Evolutionary conservation across 176 grass and related monocot genomes (phyloP).

Genomic region (Triticum urartu): DNA sequence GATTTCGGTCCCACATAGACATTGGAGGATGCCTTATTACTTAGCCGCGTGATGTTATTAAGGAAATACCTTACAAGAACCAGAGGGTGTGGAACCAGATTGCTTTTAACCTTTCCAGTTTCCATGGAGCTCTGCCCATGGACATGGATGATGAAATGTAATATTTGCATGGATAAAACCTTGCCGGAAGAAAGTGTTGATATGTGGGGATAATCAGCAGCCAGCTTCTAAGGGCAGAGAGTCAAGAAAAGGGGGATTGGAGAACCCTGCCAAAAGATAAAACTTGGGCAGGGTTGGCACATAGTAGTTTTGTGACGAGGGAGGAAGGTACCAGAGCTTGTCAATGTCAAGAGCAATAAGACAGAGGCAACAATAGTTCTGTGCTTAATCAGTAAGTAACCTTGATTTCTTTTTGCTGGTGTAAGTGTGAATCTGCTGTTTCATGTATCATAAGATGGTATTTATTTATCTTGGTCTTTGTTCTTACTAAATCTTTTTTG

Average conservation of each 20-base stretch:
- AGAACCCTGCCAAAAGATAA: slow-evolving; percentile 22
- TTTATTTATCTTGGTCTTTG: slow-evolving; percentile 39
- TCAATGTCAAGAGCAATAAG: not conserved
- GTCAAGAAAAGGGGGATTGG: not conserved
- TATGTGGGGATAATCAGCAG: not conserved
- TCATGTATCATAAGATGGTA: slow-evolving; percentile 52
- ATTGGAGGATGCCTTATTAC: not conserved
- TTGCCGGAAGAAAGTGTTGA: not conserved
- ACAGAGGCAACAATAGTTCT: slow-evolving; percentile 23
- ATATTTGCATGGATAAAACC: slow-evolving; percentile 16
- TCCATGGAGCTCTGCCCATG: slow-evolving; percentile 27
- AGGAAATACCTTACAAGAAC: slow-evolving; percentile 16
- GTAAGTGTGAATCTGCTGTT: slow-evolving; percentile 38
- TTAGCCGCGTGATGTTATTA: slow-evolving; percentile 4
- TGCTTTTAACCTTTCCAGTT: not conserved
- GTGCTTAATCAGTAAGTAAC: slow-evolving; percentile 45
- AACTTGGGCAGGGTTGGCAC: slow-evolving; percentile 27
- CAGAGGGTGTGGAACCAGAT: slow-evolving; percentile 10
- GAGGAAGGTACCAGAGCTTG: not conserved
- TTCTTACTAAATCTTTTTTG: slow-evolving; percentile 36
- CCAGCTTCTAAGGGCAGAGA: not conserved
- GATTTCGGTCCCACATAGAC: slow-evolving; percentile 56
- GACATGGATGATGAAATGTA: not conserved
- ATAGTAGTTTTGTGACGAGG: slow-evolving; percentile 17
- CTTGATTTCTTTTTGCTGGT: slow-evolving; percentile 40